Conservation (phyloP, 1,139 yeast species). For the Magnusiomyces paraingens region DNA sequence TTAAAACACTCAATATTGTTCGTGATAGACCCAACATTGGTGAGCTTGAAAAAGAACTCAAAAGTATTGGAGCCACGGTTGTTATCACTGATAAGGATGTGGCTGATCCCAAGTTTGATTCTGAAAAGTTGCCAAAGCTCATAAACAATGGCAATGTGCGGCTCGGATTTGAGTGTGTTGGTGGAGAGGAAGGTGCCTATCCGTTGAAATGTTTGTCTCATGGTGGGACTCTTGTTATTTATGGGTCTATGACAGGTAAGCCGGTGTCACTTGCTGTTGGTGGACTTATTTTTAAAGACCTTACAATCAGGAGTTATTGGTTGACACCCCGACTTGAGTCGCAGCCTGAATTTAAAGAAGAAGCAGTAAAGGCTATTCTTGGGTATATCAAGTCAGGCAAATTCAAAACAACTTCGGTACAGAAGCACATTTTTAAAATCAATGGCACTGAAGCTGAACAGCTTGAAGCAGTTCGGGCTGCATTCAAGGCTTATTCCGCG, state of each 20-base stretch:
- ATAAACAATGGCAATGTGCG: conserved; percentile 60
- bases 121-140: conserved; percentile 15
- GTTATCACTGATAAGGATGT: conserved; percentile 88
- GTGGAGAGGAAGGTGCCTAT: conserved; percentile 48
- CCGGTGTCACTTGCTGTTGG: conserved; percentile 89
- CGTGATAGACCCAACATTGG: conserved; percentile 77
- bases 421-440: conserved; percentile 40
- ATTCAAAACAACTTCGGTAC: conserved; percentile 54
- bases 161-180: conserved; percentile 86
- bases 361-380: conserved; percentile 38
- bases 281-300: conserved; percentile 78
- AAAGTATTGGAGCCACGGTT: conserved; percentile 69
- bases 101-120: conserved; percentile 56
- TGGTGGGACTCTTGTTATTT: conserved; percentile 64
- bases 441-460: conserved; percentile 44
- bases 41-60: conserved; percentile 52
- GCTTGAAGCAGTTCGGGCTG: conserved; percentile 45
- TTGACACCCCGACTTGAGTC: conserved; percentile 68
- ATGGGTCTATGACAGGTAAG: conserved; percentile 97
- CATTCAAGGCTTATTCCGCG: conserved; percentile 42
- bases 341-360: conserved; percentile 52
- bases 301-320: conserved; percentile 91
- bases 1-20: conserved; percentile 79
- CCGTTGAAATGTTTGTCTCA: not conserved
- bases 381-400: conserved; percentile 43